phyloP scores from a whole-genome alignment of 495 filamentous ascomycete species.

The Tuber melanosporum region DNA sequence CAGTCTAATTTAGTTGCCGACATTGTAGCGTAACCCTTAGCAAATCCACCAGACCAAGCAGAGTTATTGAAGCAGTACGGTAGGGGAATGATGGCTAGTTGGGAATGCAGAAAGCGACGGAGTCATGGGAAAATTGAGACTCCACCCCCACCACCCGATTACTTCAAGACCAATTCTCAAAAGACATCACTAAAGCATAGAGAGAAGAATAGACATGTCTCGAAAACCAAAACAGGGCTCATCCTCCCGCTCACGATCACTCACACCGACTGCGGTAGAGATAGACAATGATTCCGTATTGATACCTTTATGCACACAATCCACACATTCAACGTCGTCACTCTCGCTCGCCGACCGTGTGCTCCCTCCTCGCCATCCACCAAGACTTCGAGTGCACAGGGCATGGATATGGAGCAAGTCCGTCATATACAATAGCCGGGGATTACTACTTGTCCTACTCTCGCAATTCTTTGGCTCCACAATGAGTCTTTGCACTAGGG shows the following conservation, averaged over 20 bases:
- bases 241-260: neutral
- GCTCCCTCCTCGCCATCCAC: neutral
- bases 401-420: constrained; percentile 9
- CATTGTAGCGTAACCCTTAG: neutral
- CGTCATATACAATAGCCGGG: constrained; percentile 54
- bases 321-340: constrained; percentile 9
- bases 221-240: neutral
- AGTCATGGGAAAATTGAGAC: neutral
- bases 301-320: neutral
- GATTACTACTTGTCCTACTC: constrained; percentile 63
- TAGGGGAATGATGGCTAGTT: neutral
- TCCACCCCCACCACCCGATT: neutral
- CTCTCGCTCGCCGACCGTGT: neutral
- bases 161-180: neutral
- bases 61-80: neutral
- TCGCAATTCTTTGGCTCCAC: constrained; percentile 78
- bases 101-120: neutral
- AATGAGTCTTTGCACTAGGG: constrained; percentile 79
- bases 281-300: neutral
- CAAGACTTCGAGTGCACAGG: neutral
- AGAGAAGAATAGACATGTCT: neutral
- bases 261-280: neutral
- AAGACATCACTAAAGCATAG: neutral
- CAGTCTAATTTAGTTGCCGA: neutral
- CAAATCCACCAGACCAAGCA: neutral